Base-by-base conservation (phyloP, 129 eudicot species). In the Chrysanthemum lavandulifolium region DNA sequence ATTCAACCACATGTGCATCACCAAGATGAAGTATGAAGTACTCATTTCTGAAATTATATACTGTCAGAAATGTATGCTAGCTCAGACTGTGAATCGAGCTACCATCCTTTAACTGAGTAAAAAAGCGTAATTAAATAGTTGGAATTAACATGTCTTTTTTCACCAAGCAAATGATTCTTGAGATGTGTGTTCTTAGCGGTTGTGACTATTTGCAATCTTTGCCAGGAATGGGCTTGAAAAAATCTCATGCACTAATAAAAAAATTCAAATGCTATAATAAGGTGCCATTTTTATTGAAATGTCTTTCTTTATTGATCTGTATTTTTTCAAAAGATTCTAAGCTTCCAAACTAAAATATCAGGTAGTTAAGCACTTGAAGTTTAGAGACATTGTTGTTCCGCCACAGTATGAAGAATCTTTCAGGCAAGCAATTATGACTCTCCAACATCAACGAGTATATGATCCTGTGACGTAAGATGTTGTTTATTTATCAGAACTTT, bases 151-250 rank as follows among this genome's bases (percentile, higher is more conserved):
- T 29, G 3, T 29, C 4, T 29, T 29, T 29, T 74, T 94, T 94
- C 76, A 88, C 89, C 16, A 84, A 79, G 74, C 90, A 88, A 83
- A 94, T 94, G 99, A 31, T 94, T 76, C 96, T 90, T 66, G 97
- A 86, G 77, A 94, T 90, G 99, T 94, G 97, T 69, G 86, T 94
- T 55, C 66, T 94, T 12, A 88, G 99, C 69, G 99, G 99, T 33
- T 94, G 99, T 57, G 99, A 94, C 69, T 94, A 94, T 85, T 71
- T 94, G 86, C 94, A 65, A 72, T 94, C 97, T 40, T 71, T 94
- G 75, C 96, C 97, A 31, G 99, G 99, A 73, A 90, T 94, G 99
- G 99, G 99, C 71, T 82, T 90, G 72, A 94, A 94, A 80, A 94
- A 80, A 74, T 89, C 99, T 67, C 89, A 94, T 69, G 86, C 86